Evolutionary conservation across 768 basidiomycete species (phyloP), one percentile per base, ranked within the genome.

Genomic region (Russula sp.): DNA sequence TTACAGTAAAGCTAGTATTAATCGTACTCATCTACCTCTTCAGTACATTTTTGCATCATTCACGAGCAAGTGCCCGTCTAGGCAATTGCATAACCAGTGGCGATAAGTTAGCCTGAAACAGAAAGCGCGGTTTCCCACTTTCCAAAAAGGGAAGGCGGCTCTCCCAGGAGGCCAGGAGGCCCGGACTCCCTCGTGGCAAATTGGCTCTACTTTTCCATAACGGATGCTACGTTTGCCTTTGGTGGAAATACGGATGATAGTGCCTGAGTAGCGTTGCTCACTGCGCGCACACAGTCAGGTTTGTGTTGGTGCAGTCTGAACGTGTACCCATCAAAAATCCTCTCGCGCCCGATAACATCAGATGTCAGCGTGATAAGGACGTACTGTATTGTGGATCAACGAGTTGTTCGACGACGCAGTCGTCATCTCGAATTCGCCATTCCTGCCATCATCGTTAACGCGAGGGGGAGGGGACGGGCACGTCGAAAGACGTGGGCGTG

Each of bases 151-250:
- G 42, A 58, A 63, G n/a, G 57, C 18, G 24, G 16, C 30, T 49
- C 46, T n/a, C n/a, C n/a, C n/a, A n/a, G n/a, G n/a, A n/a, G n/a
- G n/a, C n/a, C n/a, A n/a, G n/a, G n/a, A n/a, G n/a, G n/a, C n/a
- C n/a, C n/a, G 55, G 64, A 59, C 85, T 71, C 81, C 90, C 89
- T 62, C 81, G 81, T 20, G 94, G 94, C 66, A 92, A 81, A 73
- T 88, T 90, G 5, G 93, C 94, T 94, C 92, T 49, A 96, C 88
- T 56, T 84, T 84, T 10, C 93, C 94, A 71, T 88, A 95, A 69
- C 81, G 81, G 72, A 95, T 86, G 67, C 81, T 86, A 16, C 87
- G 84, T 60, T 81, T 87, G 65, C 80, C 80, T 70, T 84, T 78
- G 5, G 93, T 95, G 65, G 81, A 89, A 53, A 96, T 75, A 59